These are phyloP conservation scores for Keithomyces neogunnii DNA, from an alignment of 2,329 filamentous ascomycete genomes.

Conservation along the genomic window DNA sequence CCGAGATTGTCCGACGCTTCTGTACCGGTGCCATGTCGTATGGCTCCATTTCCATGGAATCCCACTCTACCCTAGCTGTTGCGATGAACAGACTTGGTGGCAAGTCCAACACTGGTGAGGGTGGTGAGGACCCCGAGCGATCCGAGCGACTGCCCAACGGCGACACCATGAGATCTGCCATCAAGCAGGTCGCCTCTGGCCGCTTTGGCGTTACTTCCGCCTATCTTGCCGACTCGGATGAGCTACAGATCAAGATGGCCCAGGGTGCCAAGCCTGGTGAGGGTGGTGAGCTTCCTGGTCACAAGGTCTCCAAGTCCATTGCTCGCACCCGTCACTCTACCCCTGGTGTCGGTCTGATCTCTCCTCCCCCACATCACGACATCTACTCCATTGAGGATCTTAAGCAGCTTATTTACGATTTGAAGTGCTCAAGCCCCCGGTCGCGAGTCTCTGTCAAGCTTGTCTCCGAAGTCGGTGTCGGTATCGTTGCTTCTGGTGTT, in stretches of 20 bases:
- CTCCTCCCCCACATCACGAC: conserved; percentile 91
- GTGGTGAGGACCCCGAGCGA: conserved; percentile 90
- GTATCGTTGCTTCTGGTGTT: conserved; percentile 94
- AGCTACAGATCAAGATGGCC: conserved; percentile 98
- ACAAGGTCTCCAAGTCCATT: conserved; percentile 93
- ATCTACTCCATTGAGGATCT: conserved; percentile 98
- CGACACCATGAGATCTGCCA: conserved; percentile 93
- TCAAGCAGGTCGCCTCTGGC: conserved; percentile 94
- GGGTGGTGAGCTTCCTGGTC: conserved; percentile 91
- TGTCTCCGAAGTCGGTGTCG: conserved; percentile 93
- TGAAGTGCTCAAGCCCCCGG: conserved; percentile 92
- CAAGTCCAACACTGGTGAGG: conserved; percentile 96
- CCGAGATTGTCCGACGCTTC: conserved; percentile 92
- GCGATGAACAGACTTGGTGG: conserved; percentile 96
- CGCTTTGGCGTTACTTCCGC: conserved; percentile 94
- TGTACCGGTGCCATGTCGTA: conserved; percentile 98
- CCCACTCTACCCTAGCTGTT: conserved; percentile 88
- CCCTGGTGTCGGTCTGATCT: conserved; percentile 91
- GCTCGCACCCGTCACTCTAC: conserved; percentile 93
- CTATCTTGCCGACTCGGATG: conserved; percentile 90
- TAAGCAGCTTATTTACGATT: conserved; percentile 95
- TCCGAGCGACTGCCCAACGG: conserved; percentile 81
- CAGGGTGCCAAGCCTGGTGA: conserved; percentile 97
- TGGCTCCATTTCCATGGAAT: conserved; percentile 97
- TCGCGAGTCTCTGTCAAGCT: conserved; percentile 93